Percentiles rank a stretch among this genome's conserved stretches.
Evolutionary conservation across 106 monocot genomes (phyloP).

Genomic region (Chionographis japonica): DNA sequence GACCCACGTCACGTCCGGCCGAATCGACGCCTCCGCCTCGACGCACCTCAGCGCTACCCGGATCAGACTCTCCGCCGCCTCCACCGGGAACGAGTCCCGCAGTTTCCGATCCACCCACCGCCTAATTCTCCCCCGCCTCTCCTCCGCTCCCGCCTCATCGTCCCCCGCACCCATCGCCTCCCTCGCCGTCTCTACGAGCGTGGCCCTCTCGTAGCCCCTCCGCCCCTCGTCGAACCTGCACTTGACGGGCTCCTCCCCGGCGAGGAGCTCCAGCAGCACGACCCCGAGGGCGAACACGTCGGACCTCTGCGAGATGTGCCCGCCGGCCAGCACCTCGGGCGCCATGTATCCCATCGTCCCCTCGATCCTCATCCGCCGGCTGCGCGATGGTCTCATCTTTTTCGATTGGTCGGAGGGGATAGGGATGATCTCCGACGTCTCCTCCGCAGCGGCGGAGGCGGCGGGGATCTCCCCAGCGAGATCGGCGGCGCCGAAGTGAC

Average conservation of each 20-base stretch:
- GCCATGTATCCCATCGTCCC: slow-evolving; percentile 79
- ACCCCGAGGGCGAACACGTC: slow-evolving; percentile 81
- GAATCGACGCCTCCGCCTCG: slow-evolving; percentile 25
- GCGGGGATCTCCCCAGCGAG: slow-evolving; percentile 34
- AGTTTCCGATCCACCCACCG: slow-evolving; percentile 71
- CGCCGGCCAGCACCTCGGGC: slow-evolving; percentile 59
- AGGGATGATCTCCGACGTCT: too few relatives aligned
- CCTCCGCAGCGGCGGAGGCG: too few relatives aligned
- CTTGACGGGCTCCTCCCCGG: slow-evolving; percentile 60
- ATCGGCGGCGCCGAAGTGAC: slow-evolving; percentile 60
- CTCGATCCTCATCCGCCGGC: slow-evolving; percentile 22
- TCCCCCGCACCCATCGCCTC: slow-evolving; percentile 2
- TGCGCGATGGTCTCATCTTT: too few relatives aligned
- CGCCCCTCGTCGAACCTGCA: slow-evolving; percentile 10
- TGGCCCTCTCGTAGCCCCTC: slow-evolving; percentile 24
- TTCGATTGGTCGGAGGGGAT: too few relatives aligned
- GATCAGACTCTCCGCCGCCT: slow-evolving; percentile 51
- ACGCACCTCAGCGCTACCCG: slow-evolving; percentile 59
- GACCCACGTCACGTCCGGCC: slow-evolving; percentile 66
- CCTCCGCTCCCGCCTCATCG: slow-evolving; percentile 17
- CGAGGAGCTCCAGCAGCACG: slow-evolving; percentile 70
- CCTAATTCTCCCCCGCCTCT: slow-evolving; percentile 34
- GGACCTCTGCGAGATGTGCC: slow-evolving; percentile 37
- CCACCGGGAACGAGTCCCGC: slow-evolving; percentile 73
- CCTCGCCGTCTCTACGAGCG: slow-evolving; percentile 61